These are phyloP conservation scores for Podaxis sp. DNA, from an alignment of 768 basidiomycete species.

Conservation along the genomic window DNA sequence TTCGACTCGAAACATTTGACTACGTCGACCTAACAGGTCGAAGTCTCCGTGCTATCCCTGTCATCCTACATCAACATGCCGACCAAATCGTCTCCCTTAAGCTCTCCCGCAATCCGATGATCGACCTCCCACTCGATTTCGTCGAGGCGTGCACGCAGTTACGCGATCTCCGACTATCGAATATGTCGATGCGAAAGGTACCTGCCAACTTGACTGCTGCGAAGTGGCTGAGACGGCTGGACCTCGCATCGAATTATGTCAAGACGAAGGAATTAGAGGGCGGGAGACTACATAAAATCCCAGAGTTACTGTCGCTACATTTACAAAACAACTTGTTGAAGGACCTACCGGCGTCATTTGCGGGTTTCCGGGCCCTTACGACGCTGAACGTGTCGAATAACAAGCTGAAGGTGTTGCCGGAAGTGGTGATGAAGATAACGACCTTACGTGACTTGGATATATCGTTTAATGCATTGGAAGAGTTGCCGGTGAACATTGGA, in stretches of 20 bases:
- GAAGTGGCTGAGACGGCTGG: conserved; percentile 71
- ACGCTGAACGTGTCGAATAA: conserved; percentile 95
- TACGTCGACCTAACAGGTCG: conserved; percentile 80
- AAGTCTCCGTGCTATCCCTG: conserved; percentile 85
- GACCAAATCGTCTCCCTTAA: conserved; percentile 82
- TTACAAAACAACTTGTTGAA: conserved; percentile 93
- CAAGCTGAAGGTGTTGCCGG: conserved; percentile 77
- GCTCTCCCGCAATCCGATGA: conserved; percentile 91
- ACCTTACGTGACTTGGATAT: conserved; percentile 85
- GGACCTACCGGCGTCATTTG: conserved; percentile 83
- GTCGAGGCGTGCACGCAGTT: conserved; percentile 84
- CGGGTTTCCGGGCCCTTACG: conserved; percentile 65
- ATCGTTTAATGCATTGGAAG: conserved; percentile 88
- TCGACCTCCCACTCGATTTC: conserved; percentile 96
- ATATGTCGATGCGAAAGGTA: conserved; percentile 94
- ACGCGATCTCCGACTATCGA: conserved; percentile 80
- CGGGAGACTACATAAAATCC: conserved; percentile 76
- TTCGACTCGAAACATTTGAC: conserved; percentile 69
- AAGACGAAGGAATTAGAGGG: conserved; percentile 85
- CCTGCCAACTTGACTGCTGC: conserved; percentile 82
- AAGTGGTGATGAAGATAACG: conserved; percentile 69
- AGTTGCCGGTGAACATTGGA: conserved; percentile 80
- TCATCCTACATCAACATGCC: conserved; percentile 81
- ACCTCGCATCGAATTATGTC: conserved; percentile 91
- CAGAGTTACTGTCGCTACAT: conserved; percentile 63